Conservation (phyloP, 805 yeast species). For the Zygosaccharomyces gambellarensis region DNA sequence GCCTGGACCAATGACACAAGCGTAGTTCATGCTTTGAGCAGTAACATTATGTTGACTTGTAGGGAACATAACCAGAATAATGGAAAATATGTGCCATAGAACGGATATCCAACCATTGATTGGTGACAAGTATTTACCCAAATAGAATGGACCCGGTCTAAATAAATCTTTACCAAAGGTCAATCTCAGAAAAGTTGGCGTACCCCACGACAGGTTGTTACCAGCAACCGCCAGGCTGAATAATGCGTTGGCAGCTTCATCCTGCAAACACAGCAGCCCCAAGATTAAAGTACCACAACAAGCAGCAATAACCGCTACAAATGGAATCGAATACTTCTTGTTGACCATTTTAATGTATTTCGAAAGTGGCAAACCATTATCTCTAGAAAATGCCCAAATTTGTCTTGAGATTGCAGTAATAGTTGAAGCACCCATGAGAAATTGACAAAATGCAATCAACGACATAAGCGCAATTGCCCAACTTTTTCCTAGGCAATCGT, state of each 20-base stretch:
- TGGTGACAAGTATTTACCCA: constrained; percentile 48
- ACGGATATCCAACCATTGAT: constrained; percentile 45
- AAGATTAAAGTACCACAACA: constrained; percentile 35
- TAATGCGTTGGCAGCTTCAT: constrained; percentile 42
- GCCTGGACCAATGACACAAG: constrained; percentile 60
- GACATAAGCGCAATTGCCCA: constrained; percentile 67
- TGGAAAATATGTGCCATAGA: constrained; percentile 48
- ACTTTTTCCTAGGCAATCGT: constrained; percentile 54
- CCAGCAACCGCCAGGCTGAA: constrained; percentile 43
- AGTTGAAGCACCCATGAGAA: constrained; percentile 60
- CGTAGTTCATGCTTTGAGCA: constrained; percentile 60
- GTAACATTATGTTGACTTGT: constrained; percentile 30
- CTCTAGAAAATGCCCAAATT: constrained; percentile 73
- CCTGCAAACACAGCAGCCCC: constrained; percentile 40
- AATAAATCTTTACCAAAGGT: constrained; percentile 48
- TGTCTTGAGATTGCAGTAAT: constrained; percentile 65
- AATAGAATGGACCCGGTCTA: constrained; percentile 61
- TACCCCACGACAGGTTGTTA: constrained; percentile 40
- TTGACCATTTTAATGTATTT: constrained; percentile 53
- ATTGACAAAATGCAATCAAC: constrained; percentile 55
- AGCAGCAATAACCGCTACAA: constrained; percentile 51
- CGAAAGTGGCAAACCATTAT: constrained; percentile 66
- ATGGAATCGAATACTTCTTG: constrained; percentile 53
- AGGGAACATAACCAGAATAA: constrained; percentile 62
- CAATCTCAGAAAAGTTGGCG: constrained; percentile 37